Base-by-base conservation (phyloP, 164 flowering plant genomes). In the Magnolia changhungtana region DNA sequence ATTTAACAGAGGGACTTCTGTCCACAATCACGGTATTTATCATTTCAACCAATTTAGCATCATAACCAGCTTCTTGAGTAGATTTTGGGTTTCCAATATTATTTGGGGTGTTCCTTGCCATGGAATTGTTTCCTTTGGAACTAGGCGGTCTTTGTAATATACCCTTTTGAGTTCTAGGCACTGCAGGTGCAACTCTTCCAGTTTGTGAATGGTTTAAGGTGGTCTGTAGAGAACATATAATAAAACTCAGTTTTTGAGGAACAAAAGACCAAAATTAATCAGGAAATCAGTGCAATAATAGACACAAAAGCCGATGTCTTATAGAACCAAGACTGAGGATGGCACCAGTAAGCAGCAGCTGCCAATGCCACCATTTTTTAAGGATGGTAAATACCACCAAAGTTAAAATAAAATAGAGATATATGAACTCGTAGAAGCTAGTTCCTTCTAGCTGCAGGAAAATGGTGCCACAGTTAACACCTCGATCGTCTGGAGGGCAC, bases 1-100 rank as follows among this genome's bases (percentile, higher is more conserved):
- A 96, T 80, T 92, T 94, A 75, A 96, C 92, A 72, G 99, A 91
- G 77, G 98, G 99, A 82, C 98, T 93, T 84, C 90, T 87, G 79
- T 96, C 99, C 73, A 96, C 90, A 61, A 96, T 94, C 21, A 84
- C 87, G 68, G 90, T 86, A 76, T 91, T 92, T 83, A 96, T 93
- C 96, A 94, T 92, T 76, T 94, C 99, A 74, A 92, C 90, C 82
- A 96, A 78, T 81, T 94, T 94, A 69, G 86, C 71, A 77, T 94
- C 98, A 85, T 84, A 85, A 59, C 82, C 88, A 80, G 87, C 66
- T 59, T 80, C 91, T 82, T 82, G 86, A 63, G 20, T 50, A 13
- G 90, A 79, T 85, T 87, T 90, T 49, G 92, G 69, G 71, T 77
- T 82, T 50, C 59, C 77, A 71, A 19, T 68, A 58, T 70, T 83